Percentiles rank a stretch among this genome's conserved stretches.
phyloP scores from a whole-genome alignment of 768 basidiomycete genomes.

The Russula emetica region DNA sequence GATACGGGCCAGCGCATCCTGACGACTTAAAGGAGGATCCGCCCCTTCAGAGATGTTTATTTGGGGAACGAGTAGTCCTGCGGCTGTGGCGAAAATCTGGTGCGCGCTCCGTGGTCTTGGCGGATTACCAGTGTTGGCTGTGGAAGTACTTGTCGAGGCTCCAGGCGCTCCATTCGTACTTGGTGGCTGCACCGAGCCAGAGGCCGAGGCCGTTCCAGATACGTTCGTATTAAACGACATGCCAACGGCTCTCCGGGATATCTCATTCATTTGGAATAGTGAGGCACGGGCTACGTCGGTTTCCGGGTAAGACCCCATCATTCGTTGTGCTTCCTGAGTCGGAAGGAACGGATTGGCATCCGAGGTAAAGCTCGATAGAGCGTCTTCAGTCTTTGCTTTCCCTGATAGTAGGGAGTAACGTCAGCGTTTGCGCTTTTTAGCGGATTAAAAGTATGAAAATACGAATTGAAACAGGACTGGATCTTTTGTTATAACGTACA shows the following conservation, averaged over 20 bases:
- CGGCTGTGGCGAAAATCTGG: slow-evolving; percentile 34
- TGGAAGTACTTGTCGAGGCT: slow-evolving; percentile 19
- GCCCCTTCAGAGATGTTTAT: slow-evolving; percentile 25
- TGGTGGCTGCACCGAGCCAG: slow-evolving; percentile 27
- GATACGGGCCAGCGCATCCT: slow-evolving; percentile 50
- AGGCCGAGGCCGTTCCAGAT: slow-evolving; percentile 18
- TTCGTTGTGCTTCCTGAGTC: slow-evolving; percentile 51
- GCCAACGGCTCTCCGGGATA: slow-evolving; percentile 56
- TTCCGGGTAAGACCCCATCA: slow-evolving; percentile 47
- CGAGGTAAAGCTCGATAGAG: slow-evolving; percentile 29
- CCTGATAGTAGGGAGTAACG: slow-evolving; percentile 29
- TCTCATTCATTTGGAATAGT: slow-evolving; percentile 74
- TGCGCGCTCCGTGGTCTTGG: slow-evolving; percentile 31
- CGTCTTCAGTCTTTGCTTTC: slow-evolving; percentile 36
- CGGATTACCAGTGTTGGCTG: slow-evolving; percentile 18
- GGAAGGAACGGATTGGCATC: slow-evolving; percentile 53
- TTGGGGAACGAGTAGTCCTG: slow-evolving; percentile 33
- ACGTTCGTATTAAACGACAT: slow-evolving; percentile 35
- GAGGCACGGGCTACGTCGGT: slow-evolving; percentile 62
- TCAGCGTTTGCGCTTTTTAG: slow-evolving; percentile 28
- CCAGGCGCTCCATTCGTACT: slow-evolving; percentile 16
- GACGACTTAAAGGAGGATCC: slow-evolving; percentile 35
- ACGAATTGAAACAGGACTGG: slow-evolving; percentile 36
- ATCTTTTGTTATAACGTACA: slow-evolving; percentile 17
- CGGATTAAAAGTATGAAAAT: slow-evolving; percentile 32